Evolutionary conservation across 768 basidiomycete species (phyloP).

Genomic region (Amanita subjunquillea): DNA sequence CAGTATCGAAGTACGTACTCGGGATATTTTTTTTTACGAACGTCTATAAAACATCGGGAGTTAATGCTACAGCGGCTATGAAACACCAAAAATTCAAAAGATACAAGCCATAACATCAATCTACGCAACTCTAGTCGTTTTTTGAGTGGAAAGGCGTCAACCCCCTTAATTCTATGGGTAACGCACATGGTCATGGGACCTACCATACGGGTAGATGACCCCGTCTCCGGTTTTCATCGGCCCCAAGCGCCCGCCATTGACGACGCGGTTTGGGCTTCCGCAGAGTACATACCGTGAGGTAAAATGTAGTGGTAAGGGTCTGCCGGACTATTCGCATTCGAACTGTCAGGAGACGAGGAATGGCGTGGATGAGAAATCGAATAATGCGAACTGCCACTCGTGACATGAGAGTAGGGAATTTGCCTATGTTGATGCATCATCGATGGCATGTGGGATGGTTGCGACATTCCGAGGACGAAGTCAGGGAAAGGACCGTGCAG

Average conservation of each 20-base stretch:
- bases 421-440: constrained; percentile 19
- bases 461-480: constrained; percentile 26
- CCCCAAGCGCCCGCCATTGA: constrained; percentile 3
- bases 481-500: constrained; percentile 37
- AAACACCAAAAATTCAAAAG: neutral
- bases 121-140: neutral
- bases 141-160: neutral
- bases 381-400: constrained; percentile 8
- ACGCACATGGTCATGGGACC: neutral
- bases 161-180: neutral
- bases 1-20: neutral
- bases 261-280: constrained; percentile 2
- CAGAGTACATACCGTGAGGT: constrained; percentile 11
- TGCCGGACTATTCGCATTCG: constrained; percentile 23
- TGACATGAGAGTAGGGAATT: constrained; percentile 18
- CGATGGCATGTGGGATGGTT: constrained; percentile 17
- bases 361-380: constrained; percentile 15
- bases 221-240: neutral
- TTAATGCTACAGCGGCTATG: neutral
- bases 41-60: neutral
- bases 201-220: neutral
- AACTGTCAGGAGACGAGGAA: constrained; percentile 25
- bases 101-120: neutral
- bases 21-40: neutral
- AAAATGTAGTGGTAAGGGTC: constrained; percentile 25